Evolutionary conservation across 2,329 filamentous ascomycete species (phyloP), one percentile per base, ranked within the genome.

Genomic region (Cercospora nicotianae): DNA sequence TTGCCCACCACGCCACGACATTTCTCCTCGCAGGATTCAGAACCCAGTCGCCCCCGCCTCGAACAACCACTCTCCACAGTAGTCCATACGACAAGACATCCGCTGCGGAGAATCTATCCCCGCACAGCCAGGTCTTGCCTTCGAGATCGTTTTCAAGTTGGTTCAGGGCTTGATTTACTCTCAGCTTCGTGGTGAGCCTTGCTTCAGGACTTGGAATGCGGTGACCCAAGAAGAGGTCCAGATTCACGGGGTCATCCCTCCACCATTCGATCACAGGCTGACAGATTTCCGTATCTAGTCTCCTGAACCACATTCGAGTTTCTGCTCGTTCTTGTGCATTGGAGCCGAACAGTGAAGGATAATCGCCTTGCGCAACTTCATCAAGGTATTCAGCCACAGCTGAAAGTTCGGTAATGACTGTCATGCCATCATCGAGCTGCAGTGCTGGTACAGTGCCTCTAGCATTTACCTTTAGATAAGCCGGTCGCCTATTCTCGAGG

Each of bases 71-170:
- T 33, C 23, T 58, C 55, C 55, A 58, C 55, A 58, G 13, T 10
- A 58, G 55, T 31, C 55, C 55, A 20, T 33, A 58, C 4, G 55
- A 58, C 28, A 58, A 18, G 10, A 58, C 20, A 5, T 58, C 55
- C 2, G 55, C 55, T 10, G 55, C 28, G 30, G 55, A 58, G 26
- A 58, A 10, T 16, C 16, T 31, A 2, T 58, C 55, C 16, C 55
- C 55, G 7, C 55, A 58, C 55, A 58, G 10, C 55, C 55, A 58
- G 6, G 55, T 36, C 10, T 58, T 31, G 31, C 55, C 55, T 23
- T 58, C 55, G 16, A 58, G 55, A 16, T 58, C 55, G 7, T 58
- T 58, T 28, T 33, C 55, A n/a, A 58, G 55, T 58, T 58, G 55
- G 55, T 58, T 58, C n/a, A 58, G 8, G 3, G 55, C 55, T 36